Percentiles rank a stretch among this genome's conserved stretches.
phyloP scores from a whole-genome alignment of 2,329 filamentous ascomycete species.

The Trichoderma polysporum region DNA sequence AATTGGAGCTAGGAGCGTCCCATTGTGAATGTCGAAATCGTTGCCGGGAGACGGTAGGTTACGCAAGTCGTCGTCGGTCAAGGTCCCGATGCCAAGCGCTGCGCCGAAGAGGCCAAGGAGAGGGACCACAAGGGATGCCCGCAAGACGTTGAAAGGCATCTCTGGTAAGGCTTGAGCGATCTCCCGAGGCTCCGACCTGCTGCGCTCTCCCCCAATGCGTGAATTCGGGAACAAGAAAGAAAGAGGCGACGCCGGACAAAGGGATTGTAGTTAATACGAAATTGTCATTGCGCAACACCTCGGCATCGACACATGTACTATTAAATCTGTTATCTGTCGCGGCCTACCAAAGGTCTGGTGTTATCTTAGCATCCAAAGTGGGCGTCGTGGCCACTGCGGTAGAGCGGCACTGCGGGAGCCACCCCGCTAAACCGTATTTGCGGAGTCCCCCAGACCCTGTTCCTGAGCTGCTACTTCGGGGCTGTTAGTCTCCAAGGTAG shows the following conservation, averaged over 20 bases:
- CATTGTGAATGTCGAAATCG: conserved; percentile 76
- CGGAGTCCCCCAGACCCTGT: not conserved
- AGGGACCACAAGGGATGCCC: not conserved
- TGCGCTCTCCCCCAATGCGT: not conserved
- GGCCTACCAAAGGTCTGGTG: not conserved
- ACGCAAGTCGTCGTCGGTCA: conserved; percentile 74
- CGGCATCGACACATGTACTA: not conserved
- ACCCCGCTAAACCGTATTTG: conserved; percentile 12
- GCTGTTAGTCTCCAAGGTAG: not conserved
- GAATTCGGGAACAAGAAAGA: not conserved
- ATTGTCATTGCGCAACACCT: not conserved
- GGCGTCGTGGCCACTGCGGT: conserved; percentile 14
- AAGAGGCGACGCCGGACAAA: not conserved
- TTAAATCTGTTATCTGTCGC: not conserved
- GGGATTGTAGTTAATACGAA: not conserved
- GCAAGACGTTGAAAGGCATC: conserved; percentile 23
- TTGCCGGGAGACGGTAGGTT: conserved; percentile 68
- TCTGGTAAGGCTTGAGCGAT: not conserved
- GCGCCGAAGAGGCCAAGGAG: conserved; percentile 25
- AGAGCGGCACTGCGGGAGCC: not conserved
- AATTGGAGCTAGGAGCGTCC: conserved; percentile 79
- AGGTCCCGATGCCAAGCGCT: conserved; percentile 44
- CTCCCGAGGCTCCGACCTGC: not conserved
- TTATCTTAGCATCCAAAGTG: conserved; percentile 8
- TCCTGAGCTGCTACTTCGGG: not conserved